Evolutionary conservation across 768 basidiomycete species (phyloP).

Genomic region (Podaxis sp.): DNA sequence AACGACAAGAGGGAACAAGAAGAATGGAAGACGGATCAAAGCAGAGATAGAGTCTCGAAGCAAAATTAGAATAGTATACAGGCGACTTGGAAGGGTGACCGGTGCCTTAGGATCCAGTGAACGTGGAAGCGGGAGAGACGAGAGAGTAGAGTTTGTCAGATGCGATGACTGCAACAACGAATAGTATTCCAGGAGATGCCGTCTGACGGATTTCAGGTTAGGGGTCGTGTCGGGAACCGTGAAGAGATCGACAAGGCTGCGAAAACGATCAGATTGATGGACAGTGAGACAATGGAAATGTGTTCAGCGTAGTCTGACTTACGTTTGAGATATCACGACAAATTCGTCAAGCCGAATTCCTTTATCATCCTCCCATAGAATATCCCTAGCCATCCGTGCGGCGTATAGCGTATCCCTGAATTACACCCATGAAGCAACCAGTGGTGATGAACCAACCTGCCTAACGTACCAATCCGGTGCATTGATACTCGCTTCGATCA

Average conservation of each 20-base stretch:
- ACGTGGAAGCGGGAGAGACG: conserved; percentile 79
- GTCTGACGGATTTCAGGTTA: conserved; percentile 60
- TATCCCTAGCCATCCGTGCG: conserved; percentile 88
- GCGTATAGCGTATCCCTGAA: conserved; percentile 85
- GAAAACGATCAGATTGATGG: conserved; percentile 15
- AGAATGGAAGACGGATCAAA: conserved; percentile 81
- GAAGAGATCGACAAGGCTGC: conserved; percentile 86
- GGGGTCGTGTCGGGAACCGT: conserved; percentile 61
- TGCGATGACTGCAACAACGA: conserved; percentile 79
- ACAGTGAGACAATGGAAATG: conserved; percentile 4
- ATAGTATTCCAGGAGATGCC: conserved; percentile 81
- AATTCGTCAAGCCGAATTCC: conserved; percentile 80
- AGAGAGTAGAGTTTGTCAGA: conserved; percentile 83
- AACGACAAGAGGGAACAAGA: conserved; percentile 80
- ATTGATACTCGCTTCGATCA: conserved; percentile 82
- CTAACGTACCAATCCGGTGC: conserved; percentile 85
- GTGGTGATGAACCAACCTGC: neutral
- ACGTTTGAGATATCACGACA: conserved; percentile 89
- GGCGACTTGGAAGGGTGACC: conserved; percentile 78
- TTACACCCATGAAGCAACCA: neutral
- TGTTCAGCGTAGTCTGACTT: conserved; percentile 29
- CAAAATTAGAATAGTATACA: conserved; percentile 76
- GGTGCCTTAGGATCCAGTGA: conserved; percentile 76
- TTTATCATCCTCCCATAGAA: conserved; percentile 86
- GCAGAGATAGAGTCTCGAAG: conserved; percentile 73